Conservation (phyloP, 2,329 filamentous ascomycete species). For the Ophiobolus disseminans region DNA sequence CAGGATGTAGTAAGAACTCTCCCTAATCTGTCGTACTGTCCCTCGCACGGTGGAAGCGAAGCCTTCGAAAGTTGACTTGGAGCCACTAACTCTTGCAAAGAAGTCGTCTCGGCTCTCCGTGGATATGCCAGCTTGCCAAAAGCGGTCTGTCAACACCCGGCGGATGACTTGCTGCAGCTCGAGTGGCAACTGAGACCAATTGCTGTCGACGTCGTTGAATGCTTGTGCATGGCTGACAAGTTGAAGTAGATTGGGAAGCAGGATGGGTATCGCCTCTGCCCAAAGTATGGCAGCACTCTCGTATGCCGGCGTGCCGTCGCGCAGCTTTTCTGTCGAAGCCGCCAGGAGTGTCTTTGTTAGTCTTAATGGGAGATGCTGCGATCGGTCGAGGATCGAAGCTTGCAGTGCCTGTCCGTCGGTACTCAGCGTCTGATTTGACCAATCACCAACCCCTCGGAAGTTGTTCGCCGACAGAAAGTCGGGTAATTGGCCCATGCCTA, state of each 20-base stretch:
- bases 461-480: slow-evolving; percentile 76
- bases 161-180: slow-evolving; percentile 81
- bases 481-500: slow-evolving; percentile 81
- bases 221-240: slow-evolving; percentile 90
- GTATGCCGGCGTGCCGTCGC: slow-evolving; percentile 74
- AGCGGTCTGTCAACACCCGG: slow-evolving; percentile 88
- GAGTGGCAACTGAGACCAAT: slow-evolving; percentile 77
- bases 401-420: slow-evolving; percentile 81
- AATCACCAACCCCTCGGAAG: slow-evolving; percentile 80
- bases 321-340: slow-evolving; percentile 88
- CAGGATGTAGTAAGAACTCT: slow-evolving; percentile 92
- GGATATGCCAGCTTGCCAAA: slow-evolving; percentile 98
- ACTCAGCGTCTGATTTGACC: slow-evolving; percentile 80
- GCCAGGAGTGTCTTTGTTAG: slow-evolving; percentile 91
- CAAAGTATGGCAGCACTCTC: slow-evolving; percentile 81
- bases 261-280: slow-evolving; percentile 79
- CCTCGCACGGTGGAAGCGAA: slow-evolving; percentile 93
- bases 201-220: slow-evolving; percentile 78
- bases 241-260: slow-evolving; percentile 85
- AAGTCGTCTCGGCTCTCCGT: slow-evolving; percentile 96
- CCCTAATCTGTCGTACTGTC: slow-evolving; percentile 85
- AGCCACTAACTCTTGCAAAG: slow-evolving; percentile 87
- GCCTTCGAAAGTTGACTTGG: slow-evolving; percentile 88
- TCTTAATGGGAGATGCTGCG: slow-evolving; percentile 79
- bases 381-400: slow-evolving; percentile 75